These are phyloP conservation scores for Globisporangium acanthophoron DNA, from an alignment of 352 stramenopile genomes.

Conservation along the genomic window DNA sequence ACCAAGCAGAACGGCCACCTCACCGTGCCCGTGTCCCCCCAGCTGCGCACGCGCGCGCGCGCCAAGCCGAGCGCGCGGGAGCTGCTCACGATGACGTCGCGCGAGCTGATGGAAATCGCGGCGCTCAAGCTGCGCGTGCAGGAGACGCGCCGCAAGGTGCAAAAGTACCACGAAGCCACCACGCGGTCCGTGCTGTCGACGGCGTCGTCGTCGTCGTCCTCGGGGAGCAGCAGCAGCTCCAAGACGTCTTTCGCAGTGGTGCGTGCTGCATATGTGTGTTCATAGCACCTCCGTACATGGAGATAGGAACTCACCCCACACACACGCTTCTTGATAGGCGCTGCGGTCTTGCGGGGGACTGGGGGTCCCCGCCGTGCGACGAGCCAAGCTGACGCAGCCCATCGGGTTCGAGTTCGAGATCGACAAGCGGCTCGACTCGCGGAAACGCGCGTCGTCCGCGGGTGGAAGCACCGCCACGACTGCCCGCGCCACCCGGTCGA, in stretches of 20 bases:
- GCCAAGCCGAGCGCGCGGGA: slow-evolving; percentile 24
- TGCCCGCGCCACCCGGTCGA: not conserved
- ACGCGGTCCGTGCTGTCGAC: slow-evolving; percentile 25
- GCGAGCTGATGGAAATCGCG: slow-evolving; percentile 66
- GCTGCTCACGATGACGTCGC: slow-evolving; percentile 62
- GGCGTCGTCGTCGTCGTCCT: not conserved
- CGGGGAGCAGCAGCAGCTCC: slow-evolving; percentile 19
- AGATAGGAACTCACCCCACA: too few relatives aligned
- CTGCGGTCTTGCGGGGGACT: slow-evolving; percentile 56
- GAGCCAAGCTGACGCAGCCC: slow-evolving; percentile 57
- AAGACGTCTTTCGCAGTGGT: slow-evolving; percentile 32
- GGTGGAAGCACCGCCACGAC: not conserved
- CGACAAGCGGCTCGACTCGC: slow-evolving; percentile 36
- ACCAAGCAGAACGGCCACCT: slow-evolving; percentile 53
- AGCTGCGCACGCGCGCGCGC: slow-evolving; percentile 39
- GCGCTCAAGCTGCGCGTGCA: slow-evolving; percentile 56
- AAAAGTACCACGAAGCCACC: slow-evolving; percentile 60
- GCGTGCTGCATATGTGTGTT: not conserved
- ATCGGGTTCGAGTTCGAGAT: slow-evolving; percentile 65
- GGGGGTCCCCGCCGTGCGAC: slow-evolving; percentile 61
- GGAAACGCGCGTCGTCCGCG: slow-evolving; percentile 2
- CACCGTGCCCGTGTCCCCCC: slow-evolving; percentile 65
- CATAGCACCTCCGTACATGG: too few relatives aligned
- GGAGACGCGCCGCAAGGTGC: slow-evolving; percentile 49
- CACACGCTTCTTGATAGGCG: slow-evolving; percentile 15